Evolutionary conservation across 768 basidiomycete genomes (phyloP).

Genomic region (Boletus fagicola): DNA sequence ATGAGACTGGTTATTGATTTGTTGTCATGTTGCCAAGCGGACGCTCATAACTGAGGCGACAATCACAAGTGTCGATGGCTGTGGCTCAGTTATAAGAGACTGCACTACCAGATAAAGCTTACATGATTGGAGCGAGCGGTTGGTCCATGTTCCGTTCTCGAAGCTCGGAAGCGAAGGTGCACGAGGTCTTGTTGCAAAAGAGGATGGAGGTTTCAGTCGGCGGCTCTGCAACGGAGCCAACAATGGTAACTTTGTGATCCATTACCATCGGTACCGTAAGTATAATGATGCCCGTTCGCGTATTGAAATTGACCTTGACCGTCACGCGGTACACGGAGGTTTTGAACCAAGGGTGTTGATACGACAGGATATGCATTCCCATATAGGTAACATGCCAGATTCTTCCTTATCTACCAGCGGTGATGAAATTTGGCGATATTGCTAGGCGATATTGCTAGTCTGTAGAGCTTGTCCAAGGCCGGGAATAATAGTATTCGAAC

Average conservation of each 20-base stretch:
- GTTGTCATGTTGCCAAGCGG: slow-evolving; percentile 6
- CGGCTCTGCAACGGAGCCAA: slow-evolving; percentile 11
- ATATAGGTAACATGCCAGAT: neutral
- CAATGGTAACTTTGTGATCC: slow-evolving; percentile 25
- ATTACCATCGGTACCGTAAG: slow-evolving; percentile 32
- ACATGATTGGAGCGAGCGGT: slow-evolving; percentile 19
- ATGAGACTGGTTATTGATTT: neutral
- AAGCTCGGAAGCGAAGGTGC: slow-evolving; percentile 27
- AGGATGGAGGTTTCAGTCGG: slow-evolving; percentile 1
- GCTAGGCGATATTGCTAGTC: neutral
- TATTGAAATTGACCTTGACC: slow-evolving; percentile 22
- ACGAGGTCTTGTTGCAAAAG: slow-evolving; percentile 25
- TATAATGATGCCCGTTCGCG: slow-evolving; percentile 31
- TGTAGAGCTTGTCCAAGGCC: too few species aligned
- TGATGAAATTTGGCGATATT: neutral
- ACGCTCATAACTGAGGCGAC: slow-evolving; percentile 6
- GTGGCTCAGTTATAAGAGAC: neutral
- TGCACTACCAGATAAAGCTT: slow-evolving; percentile 9
- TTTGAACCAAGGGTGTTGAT: slow-evolving; percentile 13
- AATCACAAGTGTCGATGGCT: neutral
- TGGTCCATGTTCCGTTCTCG: slow-evolving; percentile 23
- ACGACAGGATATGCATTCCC: neutral
- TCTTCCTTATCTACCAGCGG: slow-evolving; percentile 6
- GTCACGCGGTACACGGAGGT: slow-evolving; percentile 24
- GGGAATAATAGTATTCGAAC: neutral